Evolutionary conservation across 1,284 basidiomycete species (phyloP), one percentile per base, ranked within the genome.

Genomic region (Apiotrichum akiyoshidainum): DNA sequence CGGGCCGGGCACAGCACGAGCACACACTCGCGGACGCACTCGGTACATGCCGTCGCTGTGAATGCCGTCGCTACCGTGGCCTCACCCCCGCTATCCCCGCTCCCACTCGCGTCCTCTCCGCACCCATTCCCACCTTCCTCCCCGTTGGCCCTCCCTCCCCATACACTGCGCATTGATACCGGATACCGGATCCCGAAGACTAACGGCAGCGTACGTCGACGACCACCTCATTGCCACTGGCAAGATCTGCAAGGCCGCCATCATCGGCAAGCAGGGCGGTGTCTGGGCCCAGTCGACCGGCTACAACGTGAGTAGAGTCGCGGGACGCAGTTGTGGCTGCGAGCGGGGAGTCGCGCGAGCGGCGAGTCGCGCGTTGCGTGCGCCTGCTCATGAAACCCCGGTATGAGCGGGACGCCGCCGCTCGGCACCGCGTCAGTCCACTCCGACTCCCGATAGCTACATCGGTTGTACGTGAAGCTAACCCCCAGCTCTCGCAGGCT

Each of bases 191-290:
- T 22, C 10, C 8, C 6, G 17, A 7, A 21, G 12, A 8, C 31
- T 33, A 41, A 26, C 17, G 35, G 31, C 71, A 93, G 91, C 80
- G 59, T 95, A 95, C 81, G 90, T 96, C 76, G 91, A 97, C 79
- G 80, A 80, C 71, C 87, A 93, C 76, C 86, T 97, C 63, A 76
- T 95, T 65, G 89, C 85, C 34, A 88, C 82, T 58, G 87, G 86
- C 68, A 90, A 86, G 79, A 81, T 96, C 74, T 58, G 80, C 44
- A 83, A 84, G 69, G 92, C 90, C 44, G 92, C 92, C 46, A 96
- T 97, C 78, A 65, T 97, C 54, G 93, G 92, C 44, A 84, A 83
- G 65, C 80, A 85, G 68, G 92, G 92, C 52, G 92, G 94, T 61
- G 83, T 94, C 31, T 97, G 94, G 94, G 93, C 92, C 21, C 69